Percentiles rank a stretch among this genome's conserved stretches.
These are phyloP conservation scores for Neofusicoccum cordaticola DNA, from an alignment of 2,329 filamentous ascomycete species.

Conservation along the genomic window DNA sequence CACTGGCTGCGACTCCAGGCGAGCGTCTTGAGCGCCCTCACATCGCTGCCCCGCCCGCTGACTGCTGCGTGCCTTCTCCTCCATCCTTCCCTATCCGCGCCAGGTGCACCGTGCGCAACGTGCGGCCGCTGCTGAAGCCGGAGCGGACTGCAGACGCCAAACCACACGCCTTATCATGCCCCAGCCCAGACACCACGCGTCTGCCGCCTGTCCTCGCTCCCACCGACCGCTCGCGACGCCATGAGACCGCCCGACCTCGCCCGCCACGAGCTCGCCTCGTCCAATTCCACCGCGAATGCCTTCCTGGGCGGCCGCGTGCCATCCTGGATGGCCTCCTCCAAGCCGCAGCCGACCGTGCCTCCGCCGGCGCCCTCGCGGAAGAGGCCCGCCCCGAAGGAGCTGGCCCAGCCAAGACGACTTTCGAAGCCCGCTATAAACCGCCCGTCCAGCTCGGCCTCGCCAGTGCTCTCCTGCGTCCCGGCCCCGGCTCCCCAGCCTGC, in stretches of 20 bases:
- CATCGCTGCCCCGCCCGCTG: slow-evolving; percentile 1
- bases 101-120: neutral
- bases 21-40: neutral
- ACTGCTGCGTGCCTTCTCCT: neutral
- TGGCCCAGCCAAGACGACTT: neutral
- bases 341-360: neutral
- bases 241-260: neutral
- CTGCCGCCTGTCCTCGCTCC: neutral
- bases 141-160: neutral
- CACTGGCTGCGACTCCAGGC: neutral
- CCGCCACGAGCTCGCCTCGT: neutral
- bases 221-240: neutral
- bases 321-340: slow-evolving; percentile 1
- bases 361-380: slow-evolving; percentile 3
- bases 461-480: neutral
- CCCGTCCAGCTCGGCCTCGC: neutral
- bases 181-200: neutral
- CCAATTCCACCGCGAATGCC: slow-evolving; percentile 16
- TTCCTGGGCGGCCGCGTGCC: slow-evolving; percentile 15
- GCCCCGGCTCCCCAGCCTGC: neutral
- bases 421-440: neutral
- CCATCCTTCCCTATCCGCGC: neutral
- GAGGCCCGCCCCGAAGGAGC: neutral
- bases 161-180: neutral
- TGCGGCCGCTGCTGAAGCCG: neutral